phyloP scores from a whole-genome alignment of 768 basidiomycete genomes.

The Agaricus sinodeliciosus region DNA sequence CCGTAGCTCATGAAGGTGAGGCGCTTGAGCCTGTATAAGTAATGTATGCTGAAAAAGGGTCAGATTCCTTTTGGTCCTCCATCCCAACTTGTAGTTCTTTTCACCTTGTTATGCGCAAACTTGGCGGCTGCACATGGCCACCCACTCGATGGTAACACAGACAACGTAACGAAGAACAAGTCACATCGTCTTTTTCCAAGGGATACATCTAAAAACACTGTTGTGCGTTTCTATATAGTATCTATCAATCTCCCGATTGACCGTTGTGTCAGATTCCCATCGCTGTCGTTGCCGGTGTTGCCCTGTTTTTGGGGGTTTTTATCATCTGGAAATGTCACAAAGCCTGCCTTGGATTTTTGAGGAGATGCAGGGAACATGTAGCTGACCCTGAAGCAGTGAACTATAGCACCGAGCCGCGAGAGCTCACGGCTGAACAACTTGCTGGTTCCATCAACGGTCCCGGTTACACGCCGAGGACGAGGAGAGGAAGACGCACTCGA shows the following conservation, averaged over 20 bases:
- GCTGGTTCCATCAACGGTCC: slow-evolving; percentile 33
- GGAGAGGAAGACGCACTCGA: slow-evolving; percentile 33
- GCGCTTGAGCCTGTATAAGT: too few relatives aligned
- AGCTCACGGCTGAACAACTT: slow-evolving; percentile 53
- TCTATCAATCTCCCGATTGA: not conserved
- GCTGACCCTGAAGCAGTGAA: not conserved
- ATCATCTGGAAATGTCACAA: slow-evolving; percentile 15
- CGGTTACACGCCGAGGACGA: slow-evolving; percentile 12
- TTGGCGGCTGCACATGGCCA: not conserved
- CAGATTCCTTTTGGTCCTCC: not conserved
- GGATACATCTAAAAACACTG: not conserved
- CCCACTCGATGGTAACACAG: not conserved
- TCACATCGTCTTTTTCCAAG: not conserved
- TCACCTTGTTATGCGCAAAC: not conserved
- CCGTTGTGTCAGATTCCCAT: slow-evolving; percentile 20
- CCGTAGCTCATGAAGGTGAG: too few relatives aligned
- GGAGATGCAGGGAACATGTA: not conserved
- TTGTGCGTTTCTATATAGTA: not conserved
- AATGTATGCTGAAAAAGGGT: not conserved
- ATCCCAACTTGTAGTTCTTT: not conserved
- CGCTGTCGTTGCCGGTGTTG: slow-evolving; percentile 19
- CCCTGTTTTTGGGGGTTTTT: slow-evolving; percentile 19
- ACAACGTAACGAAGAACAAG: not conserved
- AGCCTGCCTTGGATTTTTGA: slow-evolving; percentile 11
- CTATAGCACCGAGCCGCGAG: slow-evolving; percentile 10